phyloP scores from a whole-genome alignment of 202 grass and related monocot species.

The Digitaria exilis region DNA sequence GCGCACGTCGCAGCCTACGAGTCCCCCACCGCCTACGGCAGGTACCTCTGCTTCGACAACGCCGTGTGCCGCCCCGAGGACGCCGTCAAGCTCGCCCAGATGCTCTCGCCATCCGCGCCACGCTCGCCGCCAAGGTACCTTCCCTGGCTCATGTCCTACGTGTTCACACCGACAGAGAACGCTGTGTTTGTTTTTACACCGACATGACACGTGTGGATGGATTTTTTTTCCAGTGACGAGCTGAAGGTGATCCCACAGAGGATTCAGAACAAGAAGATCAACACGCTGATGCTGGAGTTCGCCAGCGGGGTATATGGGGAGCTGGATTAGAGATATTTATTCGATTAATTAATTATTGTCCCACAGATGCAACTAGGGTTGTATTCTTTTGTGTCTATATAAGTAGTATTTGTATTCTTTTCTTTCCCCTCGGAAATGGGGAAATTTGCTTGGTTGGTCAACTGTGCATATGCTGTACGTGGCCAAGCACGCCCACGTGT shows the following conservation, averaged over 20 bases:
- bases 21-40: conserved; percentile 69
- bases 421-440: background rate
- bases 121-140: conserved; percentile 54
- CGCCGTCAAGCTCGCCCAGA: conserved; percentile 60
- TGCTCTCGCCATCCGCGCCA: conserved; percentile 55
- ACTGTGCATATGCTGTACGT: conserved; percentile 57
- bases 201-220: background rate
- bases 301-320: conserved; percentile 62
- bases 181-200: background rate
- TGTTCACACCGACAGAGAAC: background rate
- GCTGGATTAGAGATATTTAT: conserved; percentile 45
- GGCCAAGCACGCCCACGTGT: conserved; percentile 55
- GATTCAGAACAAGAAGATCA: conserved; percentile 87
- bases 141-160: background rate
- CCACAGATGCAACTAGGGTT: conserved; percentile 34
- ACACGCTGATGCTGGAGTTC: conserved; percentile 78
- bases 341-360: conserved; percentile 4
- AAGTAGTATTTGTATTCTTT: conserved; percentile 40
- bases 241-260: conserved; percentile 66
- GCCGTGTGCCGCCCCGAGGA: conserved; percentile 70
- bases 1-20: conserved; percentile 83
- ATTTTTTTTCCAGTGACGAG: conserved; percentile 54
- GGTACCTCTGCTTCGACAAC: conserved; percentile 87
- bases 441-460: conserved; percentile 41
- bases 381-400: conserved; percentile 41